Conservation (phyloP, 2,329 filamentous ascomycete genomes). For the Fusarium nygamai region DNA sequence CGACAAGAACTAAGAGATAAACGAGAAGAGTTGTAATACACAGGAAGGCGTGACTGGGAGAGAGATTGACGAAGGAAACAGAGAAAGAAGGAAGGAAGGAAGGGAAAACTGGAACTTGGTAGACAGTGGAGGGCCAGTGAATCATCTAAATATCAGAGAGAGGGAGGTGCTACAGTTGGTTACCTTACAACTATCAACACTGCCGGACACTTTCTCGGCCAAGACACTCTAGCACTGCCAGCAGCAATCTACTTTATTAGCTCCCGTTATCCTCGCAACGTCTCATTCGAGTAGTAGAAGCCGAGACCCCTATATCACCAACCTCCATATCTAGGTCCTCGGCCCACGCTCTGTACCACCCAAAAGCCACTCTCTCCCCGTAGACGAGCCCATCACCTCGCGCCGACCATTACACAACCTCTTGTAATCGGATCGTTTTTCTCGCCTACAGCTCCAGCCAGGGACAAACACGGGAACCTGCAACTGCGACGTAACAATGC, state of each 20-base stretch:
- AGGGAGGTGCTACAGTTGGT: not conserved
- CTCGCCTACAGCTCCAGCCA: conserved; percentile 20
- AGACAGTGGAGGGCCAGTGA: not conserved
- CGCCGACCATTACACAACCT: conserved; percentile 15
- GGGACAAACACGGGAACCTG: conserved; percentile 31
- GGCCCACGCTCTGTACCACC: conserved; percentile 1
- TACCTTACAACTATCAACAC: not conserved
- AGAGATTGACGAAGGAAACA: not conserved
- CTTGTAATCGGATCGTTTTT: conserved; percentile 8
- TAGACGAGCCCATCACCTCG: conserved; percentile 18
- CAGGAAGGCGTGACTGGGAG: not conserved
- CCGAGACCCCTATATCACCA: not conserved
- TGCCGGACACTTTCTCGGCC: conserved; percentile 17
- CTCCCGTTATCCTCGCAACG: not conserved
- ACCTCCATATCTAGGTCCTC: not conserved
- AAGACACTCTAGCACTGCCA: not conserved
- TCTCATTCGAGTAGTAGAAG: conserved; percentile 17
- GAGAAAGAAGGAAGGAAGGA: not conserved
- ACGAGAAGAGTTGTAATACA: not conserved
- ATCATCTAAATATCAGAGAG: not conserved
- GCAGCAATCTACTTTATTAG: not conserved
- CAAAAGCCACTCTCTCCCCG: conserved; percentile 6
- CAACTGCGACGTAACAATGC: conserved; percentile 22
- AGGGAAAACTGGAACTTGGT: not conserved
- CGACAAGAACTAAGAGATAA: not conserved